phyloP scores from a whole-genome alignment of 345 rosid species.

The Pistacia integerrima region DNA sequence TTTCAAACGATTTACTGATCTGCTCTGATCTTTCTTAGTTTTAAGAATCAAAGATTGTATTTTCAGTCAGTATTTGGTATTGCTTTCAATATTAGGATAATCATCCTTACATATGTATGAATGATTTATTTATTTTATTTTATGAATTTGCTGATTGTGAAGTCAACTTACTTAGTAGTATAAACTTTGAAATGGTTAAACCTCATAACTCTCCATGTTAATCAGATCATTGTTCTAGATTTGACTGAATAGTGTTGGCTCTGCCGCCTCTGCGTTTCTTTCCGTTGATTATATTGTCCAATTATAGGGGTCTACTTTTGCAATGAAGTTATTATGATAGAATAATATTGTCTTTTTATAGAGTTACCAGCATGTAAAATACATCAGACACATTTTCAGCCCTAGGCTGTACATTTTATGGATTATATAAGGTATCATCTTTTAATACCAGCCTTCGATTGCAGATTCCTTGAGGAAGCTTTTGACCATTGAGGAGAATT shows the following conservation, averaged over 20 bases:
- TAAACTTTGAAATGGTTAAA: slow-evolving; percentile 8
- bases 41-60: background rate
- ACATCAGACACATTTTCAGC: background rate
- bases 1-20: background rate
- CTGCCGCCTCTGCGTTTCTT: slow-evolving; percentile 9
- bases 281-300: background rate
- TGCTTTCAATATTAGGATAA: background rate
- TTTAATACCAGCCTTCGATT: slow-evolving; percentile 15
- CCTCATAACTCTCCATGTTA: background rate
- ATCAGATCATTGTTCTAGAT: background rate
- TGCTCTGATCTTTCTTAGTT: background rate
- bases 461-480: slow-evolving; percentile 47
- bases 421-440: background rate
- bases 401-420: background rate
- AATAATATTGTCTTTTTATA: too few species aligned
- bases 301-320: slow-evolving; percentile 2
- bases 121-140: background rate
- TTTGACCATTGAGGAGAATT: slow-evolving; percentile 31
- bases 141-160: background rate
- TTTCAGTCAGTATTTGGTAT: background rate
- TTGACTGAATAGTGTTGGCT: slow-evolving; percentile 13
- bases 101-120: slow-evolving; percentile 3
- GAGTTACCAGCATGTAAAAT: background rate
- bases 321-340: background rate
- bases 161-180: background rate